These are phyloP conservation scores for Neonectria punicea DNA, from an alignment of 2,329 filamentous ascomycete genomes.

Conservation along the genomic window DNA sequence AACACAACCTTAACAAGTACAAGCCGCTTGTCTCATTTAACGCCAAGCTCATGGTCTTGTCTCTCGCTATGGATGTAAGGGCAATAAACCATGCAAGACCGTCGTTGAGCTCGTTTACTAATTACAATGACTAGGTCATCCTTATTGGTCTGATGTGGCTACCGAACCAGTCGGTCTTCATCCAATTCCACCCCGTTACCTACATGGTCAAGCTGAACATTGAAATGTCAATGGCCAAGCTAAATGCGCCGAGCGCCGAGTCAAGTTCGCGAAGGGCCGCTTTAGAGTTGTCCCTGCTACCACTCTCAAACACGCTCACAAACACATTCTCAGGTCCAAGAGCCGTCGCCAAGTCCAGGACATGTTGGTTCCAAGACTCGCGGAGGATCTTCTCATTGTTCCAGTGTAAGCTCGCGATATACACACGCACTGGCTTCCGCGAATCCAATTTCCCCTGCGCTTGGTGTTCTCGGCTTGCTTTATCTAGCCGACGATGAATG, in stretches of 20 bases:
- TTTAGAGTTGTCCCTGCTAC: constrained; percentile 76
- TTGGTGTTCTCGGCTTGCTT: neutral
- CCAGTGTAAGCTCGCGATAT: constrained; percentile 75
- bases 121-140: too few relatives aligned
- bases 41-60: constrained; percentile 59
- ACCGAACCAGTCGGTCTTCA: too few relatives aligned
- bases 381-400: constrained; percentile 70
- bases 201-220: too few relatives aligned
- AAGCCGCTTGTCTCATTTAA: constrained; percentile 61
- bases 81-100: neutral
- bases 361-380: constrained; percentile 68
- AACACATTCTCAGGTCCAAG: constrained; percentile 73
- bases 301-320: constrained; percentile 73
- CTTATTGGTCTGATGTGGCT: too few relatives aligned
- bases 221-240: too few relatives aligned
- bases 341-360: constrained; percentile 63
- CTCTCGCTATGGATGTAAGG: constrained; percentile 60
- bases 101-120: too few relatives aligned
- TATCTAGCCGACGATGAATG: neutral
- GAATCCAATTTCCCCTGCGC: neutral
- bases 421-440: constrained; percentile 54
- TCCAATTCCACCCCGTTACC: too few relatives aligned
- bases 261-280: constrained; percentile 67
- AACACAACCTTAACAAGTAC: constrained; percentile 61
- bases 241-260: constrained; percentile 53